Evolutionary conservation across 257 asterid genomes (phyloP), one percentile per base, ranked within the genome.

Genomic region (Przewalskia tangutica): DNA sequence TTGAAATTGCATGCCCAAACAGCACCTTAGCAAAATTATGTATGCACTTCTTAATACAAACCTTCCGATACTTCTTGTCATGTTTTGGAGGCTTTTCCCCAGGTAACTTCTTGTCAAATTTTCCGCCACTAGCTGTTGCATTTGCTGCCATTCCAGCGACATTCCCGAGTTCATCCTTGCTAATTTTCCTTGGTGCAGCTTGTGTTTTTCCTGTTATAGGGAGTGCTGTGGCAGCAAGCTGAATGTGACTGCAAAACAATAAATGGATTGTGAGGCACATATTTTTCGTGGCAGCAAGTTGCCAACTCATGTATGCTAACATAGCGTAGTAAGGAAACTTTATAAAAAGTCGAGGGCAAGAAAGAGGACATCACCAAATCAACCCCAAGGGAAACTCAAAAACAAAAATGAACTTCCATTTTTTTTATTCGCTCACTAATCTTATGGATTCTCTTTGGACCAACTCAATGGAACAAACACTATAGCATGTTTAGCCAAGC

Each of bases 91-190:
- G 91, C 83, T 93, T 94, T 84, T 94, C 98, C 53, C 98, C 98
- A 0, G 95, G 94, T 82, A 96, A 86, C 84, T 96, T 96, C 90
- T 96, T 96, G 90, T 96, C 98, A 81, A 94, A 96, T 81, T 96
- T 96, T 64, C 99, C 98, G 76, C 98, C 97, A 51, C 99, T 96
- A n/a, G 99, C 99, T 44, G 99, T 96, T 38, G 99, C 88, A 68
- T 92, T 86, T 54, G 97, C 92, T 77, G 98, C 98, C 94, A 96
- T 83, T 82, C 99, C 98, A 62, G 98, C 98, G n/a, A 94, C 97
- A 80, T 92, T 88, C 79, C 92, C 98, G 12, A 96, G 83, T 83
- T 92, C 99, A 32, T 89, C 95, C 88, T 93, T 96, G 92, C 96
- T 86, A 34, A 90, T 86, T 85, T 92, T 94, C 78, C 86, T 90